Evolutionary conservation across 1,284 basidiomycete genomes (phyloP).

Genomic region (Mycena sp.): DNA sequence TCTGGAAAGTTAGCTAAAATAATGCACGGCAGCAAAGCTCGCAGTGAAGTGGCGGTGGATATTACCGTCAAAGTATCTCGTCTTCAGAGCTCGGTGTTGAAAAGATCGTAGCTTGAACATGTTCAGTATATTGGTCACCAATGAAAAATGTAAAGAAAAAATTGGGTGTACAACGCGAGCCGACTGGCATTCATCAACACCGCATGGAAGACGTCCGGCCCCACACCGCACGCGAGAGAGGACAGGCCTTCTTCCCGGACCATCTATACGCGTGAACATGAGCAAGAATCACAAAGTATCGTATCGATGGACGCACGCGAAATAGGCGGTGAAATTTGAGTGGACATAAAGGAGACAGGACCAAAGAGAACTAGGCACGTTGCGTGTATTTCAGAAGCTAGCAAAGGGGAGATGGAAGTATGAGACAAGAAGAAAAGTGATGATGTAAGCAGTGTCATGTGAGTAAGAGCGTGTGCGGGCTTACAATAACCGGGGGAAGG

Average conservation of each 20-base stretch:
- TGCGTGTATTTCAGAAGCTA: too few relatives aligned
- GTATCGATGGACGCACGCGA: too few relatives aligned
- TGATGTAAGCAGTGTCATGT: too few relatives aligned
- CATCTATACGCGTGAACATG: slow-evolving; percentile 61
- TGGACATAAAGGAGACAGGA: too few relatives aligned
- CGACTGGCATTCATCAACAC: slow-evolving; percentile 93
- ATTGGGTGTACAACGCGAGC: slow-evolving; percentile 76
- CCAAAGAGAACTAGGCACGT: too few relatives aligned
- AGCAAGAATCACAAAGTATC: slow-evolving; percentile 2
- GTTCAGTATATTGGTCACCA: neutral
- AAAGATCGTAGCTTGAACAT: slow-evolving; percentile 81
- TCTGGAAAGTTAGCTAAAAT: neutral
- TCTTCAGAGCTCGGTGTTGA: slow-evolving; percentile 85
- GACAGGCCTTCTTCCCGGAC: slow-evolving; percentile 82
- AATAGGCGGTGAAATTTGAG: too few relatives aligned
- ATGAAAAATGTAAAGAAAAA: neutral
- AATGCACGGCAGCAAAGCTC: slow-evolving; percentile 82
- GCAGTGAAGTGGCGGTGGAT: slow-evolving; percentile 86
- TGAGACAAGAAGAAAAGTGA: too few relatives aligned
- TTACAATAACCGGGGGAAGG: too few relatives aligned
- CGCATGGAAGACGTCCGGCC: slow-evolving; percentile 87
- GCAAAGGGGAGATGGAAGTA: too few relatives aligned
- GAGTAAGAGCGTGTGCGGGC: too few relatives aligned
- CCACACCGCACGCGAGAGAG: slow-evolving; percentile 82
- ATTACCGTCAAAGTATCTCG: slow-evolving; percentile 80